Conservation (phyloP, 768 basidiomycete genomes). For the Trametes villosa region DNA sequence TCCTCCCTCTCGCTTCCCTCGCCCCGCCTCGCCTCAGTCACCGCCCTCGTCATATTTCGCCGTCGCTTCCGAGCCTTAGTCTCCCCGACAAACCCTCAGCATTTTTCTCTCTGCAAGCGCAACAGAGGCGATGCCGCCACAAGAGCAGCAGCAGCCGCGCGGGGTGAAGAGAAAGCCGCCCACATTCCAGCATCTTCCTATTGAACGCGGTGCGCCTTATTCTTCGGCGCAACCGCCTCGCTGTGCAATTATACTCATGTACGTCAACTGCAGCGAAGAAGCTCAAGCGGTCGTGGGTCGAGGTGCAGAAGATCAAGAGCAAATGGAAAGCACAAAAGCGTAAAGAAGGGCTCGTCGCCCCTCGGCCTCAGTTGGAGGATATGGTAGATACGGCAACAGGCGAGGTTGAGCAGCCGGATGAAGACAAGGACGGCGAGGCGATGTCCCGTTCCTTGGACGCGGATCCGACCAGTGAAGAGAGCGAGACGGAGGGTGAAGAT, state of each 20-base stretch:
- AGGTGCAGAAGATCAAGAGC: constrained; percentile 74
- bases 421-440: constrained; percentile 3
- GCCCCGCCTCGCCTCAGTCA: constrained; percentile 3
- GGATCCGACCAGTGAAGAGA: background rate
- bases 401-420: background rate
- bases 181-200: constrained; percentile 69
- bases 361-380: constrained; percentile 13
- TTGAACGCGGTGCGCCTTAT: constrained; percentile 55
- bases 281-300: constrained; percentile 81
- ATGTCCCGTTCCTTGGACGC: background rate
- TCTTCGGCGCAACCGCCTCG: background rate
- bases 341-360: constrained; percentile 42
- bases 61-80: constrained; percentile 5
- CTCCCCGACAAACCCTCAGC: constrained; percentile 2
- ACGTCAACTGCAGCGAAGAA: constrained; percentile 60
- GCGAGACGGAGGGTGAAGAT: background rate
- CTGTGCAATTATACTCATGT: background rate
- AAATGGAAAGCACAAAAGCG: constrained; percentile 79
- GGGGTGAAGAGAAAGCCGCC: constrained; percentile 66
- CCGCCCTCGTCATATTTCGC: constrained; percentile 1
- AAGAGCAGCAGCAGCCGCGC: constrained; percentile 22
- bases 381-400: constrained; percentile 21
- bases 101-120: background rate
- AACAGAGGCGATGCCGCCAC: constrained; percentile 3
- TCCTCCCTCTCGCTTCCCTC: constrained; percentile 3